Base-by-base conservation (phyloP, 768 basidiomycete genomes). In the Lanmaoa pseudosensibilis region DNA sequence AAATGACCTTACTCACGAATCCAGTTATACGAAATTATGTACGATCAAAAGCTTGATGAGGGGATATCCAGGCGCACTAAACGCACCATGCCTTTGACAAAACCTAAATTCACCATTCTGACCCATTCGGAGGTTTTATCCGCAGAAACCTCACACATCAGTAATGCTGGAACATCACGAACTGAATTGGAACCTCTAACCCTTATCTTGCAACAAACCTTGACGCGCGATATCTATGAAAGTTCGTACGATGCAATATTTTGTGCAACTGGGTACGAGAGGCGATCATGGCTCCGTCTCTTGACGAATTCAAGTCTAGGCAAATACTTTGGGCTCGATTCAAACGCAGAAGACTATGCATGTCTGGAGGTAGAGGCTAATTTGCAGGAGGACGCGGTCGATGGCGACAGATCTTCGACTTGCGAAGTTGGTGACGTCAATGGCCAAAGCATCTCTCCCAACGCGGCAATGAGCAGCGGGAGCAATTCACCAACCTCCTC, bases 231-330 rank as follows among this genome's bases (percentile, higher is more conserved):
- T 15, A 61, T 70, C 53, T 59, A 64, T 13, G 66, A 73, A 45
- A 55, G 62, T 36, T 64, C 64, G 25, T 83, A 83, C 65, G 79
- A 83, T 61, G 73, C 67, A 27, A 65, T 83, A 62, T 65, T 83
- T 50, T 82, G 78, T 64, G 81, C 80, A 2, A 83, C 82, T 12
- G 82, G 82, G 13, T 83, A 83, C 63, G 76, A 81, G 54, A 75
- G 80, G 27, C 69, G 74, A n/a, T 69, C 72, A 0, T 83, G 80
- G 80, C 59, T 77, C 45, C 65, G 73, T 27, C 65, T 81, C 34
- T 64, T 82, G 56, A 71, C 74, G 25, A 57, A 72, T 23, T 79
- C 80, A 39, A 55, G 57, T 47, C 58, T 81, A 54, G 76, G 71
- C 25, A 67, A 69, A 55, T 64, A 71, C 50, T 77, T 77, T 41